Percentiles rank a stretch among this genome's conserved stretches.
Evolutionary conservation across 2,329 filamentous ascomycete genomes (phyloP).

Genomic region (Penicillium palitans): DNA sequence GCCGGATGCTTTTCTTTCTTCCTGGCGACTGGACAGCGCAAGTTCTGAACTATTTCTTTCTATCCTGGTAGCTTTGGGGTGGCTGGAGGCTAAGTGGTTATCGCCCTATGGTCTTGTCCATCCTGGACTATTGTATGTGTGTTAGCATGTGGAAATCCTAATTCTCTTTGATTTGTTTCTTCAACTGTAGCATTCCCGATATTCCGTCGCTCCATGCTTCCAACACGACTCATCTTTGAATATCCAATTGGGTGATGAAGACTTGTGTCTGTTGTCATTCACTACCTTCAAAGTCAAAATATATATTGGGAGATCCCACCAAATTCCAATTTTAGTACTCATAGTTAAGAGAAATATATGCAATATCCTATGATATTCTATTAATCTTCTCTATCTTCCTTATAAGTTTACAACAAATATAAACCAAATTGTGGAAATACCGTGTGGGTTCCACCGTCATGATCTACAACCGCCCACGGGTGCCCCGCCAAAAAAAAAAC

Average conservation of each 20-base stretch:
- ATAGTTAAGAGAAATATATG: not conserved
- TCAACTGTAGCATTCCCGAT: not conserved
- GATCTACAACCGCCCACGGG: constrained; percentile 15
- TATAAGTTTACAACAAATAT: no score
- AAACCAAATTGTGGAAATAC: not conserved
- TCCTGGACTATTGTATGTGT: constrained; percentile 1
- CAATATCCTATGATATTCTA: no score
- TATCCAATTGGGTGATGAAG: not conserved
- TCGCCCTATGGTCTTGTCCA: not conserved
- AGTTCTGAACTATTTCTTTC: not conserved
- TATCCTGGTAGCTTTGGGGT: not conserved
- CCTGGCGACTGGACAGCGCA: constrained; percentile 13
- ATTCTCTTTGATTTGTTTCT: not conserved
- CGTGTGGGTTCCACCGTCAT: constrained; percentile 15
- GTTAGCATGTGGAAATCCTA: constrained; percentile 7
- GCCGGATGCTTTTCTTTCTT: constrained; percentile 4
- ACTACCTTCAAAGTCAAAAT: not conserved
- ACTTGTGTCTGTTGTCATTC: no score
- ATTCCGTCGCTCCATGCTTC: not conserved
- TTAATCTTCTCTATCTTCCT: not conserved
- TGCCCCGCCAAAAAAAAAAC: constrained; percentile 24
- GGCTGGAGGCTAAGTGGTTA: not conserved
- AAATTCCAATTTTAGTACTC: not conserved
- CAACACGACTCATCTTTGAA: not conserved
- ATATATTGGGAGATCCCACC: not conserved